Base-by-base conservation (phyloP, 345 rosid genomes). In the Gossypium australe region DNA sequence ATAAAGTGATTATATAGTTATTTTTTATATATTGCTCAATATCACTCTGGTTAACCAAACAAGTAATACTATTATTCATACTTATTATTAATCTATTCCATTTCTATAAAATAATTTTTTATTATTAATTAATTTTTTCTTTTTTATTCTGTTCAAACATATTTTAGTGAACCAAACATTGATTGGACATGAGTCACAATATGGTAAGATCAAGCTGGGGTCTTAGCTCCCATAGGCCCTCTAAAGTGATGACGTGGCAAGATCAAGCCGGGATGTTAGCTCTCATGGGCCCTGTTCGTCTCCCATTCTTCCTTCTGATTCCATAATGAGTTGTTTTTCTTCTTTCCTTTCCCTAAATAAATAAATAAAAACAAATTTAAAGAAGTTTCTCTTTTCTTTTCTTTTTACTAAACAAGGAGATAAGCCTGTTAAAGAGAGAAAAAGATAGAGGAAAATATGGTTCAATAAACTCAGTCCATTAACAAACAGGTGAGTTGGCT, bases 401-500 rank as follows among this genome's bases (percentile, higher is more conserved):
- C 7, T 25, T 12, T 59, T 4, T 24, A 59, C 38, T 11, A 2
- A 59, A 25, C 64, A 22, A 58, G 29, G 63, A 22, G 60, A 56
- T 56, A 56, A 56, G 60, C 27, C 14, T 18, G 11, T 56, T 20
- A 9, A 56, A 52, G 7, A 16, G 57, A 53, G n/a, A 53, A 53
- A 20, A 57, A 57, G 11, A 59, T 20, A 34, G 0, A 47, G 13
- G 13, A 47, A 11, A 9, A 11, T 27, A 25, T 67, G 43, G 6
- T 67, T 67, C 41, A 24, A 24, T 47, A 58, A 58, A 47, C 9
- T 47, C 57, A 24, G 22, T 24, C 14, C 55, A 25, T 68, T 68
- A 48, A 48, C 58, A 14, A 68, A 25, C 72, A 14, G 72, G 72
- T 49, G 41, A 70, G 62, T 70, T 51, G 7, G 34, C 72, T 22